phyloP scores from a whole-genome alignment of 768 basidiomycete genomes.

The Mycena epipterygia region DNA sequence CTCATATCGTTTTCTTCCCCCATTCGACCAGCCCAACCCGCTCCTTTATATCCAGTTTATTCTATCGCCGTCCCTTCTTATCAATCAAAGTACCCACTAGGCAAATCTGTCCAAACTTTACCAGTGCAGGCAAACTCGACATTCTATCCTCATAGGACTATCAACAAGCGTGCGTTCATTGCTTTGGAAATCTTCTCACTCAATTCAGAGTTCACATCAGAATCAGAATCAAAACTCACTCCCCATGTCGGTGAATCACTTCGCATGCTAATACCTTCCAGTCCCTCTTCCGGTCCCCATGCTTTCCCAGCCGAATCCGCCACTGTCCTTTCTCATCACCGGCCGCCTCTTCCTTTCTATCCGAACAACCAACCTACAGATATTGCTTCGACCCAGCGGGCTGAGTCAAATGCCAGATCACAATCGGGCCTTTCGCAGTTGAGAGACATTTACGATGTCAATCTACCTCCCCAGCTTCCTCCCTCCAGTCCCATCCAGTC shows the following conservation, averaged over 20 bases:
- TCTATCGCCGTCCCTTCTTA: not conserved
- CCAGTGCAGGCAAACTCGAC: not conserved
- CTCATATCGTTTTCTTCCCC: conserved; percentile 17
- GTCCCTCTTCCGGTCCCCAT: not conserved
- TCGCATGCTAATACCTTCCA: conserved; percentile 1
- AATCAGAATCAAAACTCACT: too few species aligned
- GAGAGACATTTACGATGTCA: conserved; percentile 11
- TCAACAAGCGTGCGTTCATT: not conserved
- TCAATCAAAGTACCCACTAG: not conserved
- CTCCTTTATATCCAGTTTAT: not conserved
- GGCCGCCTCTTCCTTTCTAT: not conserved
- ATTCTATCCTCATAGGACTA: not conserved
- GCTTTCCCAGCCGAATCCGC: not conserved
- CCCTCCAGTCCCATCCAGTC: conserved; percentile 31
- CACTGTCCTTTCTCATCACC: too few species aligned
- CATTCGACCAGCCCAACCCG: not conserved
- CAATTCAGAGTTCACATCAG: too few species aligned
- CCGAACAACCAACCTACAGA: not conserved
- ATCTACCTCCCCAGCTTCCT: conserved; percentile 12
- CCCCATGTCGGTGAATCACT: not conserved
- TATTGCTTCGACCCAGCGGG: not conserved
- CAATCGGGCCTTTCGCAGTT: not conserved
- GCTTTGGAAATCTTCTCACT: not conserved
- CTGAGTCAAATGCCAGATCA: not conserved
- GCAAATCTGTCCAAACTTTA: not conserved